Conservation (phyloP, 176 grass and related monocot species). For the Phoenix dactylifera region DNA sequence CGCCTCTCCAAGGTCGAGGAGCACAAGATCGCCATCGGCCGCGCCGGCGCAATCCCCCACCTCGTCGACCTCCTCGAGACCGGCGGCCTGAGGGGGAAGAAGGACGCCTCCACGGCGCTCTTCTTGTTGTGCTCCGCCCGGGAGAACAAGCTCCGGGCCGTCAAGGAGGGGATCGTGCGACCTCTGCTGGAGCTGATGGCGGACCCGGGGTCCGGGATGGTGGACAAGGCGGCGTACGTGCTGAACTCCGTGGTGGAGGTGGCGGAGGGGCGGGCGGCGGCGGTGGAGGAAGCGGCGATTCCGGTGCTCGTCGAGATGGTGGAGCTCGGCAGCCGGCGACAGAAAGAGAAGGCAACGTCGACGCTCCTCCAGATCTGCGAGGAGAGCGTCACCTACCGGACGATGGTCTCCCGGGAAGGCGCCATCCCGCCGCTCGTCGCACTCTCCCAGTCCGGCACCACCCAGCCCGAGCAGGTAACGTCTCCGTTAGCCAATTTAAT, state of each 20-base stretch:
- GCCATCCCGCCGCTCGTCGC: conserved; percentile 89
- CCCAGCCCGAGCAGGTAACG: conserved; percentile 38
- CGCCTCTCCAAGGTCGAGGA: conserved; percentile 55
- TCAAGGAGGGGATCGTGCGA: conserved; percentile 50
- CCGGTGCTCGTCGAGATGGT: conserved; percentile 95
- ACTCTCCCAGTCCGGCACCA: conserved; percentile 59
- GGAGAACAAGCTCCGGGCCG: conserved; percentile 57
- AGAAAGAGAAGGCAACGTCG: conserved; percentile 73
- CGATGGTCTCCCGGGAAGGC: conserved; percentile 82
- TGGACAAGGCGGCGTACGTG: conserved; percentile 90
- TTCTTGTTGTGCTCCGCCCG: conserved; percentile 56
- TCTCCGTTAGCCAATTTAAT: not conserved
- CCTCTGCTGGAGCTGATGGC: conserved; percentile 81
- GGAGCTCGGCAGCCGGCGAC: conserved; percentile 42
- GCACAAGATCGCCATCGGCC: conserved; percentile 44
- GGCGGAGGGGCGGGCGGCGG: conserved; percentile 38
- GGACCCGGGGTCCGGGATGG: conserved; percentile 75
- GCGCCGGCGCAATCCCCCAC: conserved; percentile 56
- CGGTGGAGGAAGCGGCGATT: conserved; percentile 63
- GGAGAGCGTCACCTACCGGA: conserved; percentile 46
- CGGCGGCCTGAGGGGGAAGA: conserved; percentile 62
- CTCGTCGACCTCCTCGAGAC: conserved; percentile 69
- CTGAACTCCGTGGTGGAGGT: conserved; percentile 41
- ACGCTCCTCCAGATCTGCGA: conserved; percentile 87
- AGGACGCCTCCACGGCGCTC: conserved; percentile 82